Percentiles rank a stretch among this genome's conserved stretches.
Evolutionary conservation across 2,329 filamentous ascomycete species (phyloP).

Genomic region (Emmonsiellopsis sp.): DNA sequence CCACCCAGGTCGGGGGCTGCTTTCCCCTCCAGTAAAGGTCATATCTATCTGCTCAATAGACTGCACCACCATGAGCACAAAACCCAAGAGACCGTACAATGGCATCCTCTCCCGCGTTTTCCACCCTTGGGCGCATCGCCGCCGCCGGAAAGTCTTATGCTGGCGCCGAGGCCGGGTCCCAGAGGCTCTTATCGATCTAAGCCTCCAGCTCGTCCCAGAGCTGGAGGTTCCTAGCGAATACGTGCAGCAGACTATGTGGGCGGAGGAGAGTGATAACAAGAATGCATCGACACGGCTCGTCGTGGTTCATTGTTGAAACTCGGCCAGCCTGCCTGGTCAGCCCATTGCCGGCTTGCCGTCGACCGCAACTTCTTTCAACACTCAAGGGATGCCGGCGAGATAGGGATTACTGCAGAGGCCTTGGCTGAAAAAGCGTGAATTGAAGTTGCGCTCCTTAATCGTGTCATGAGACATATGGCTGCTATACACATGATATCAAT

Average conservation of each 20-base stretch:
- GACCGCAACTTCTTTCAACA: background rate
- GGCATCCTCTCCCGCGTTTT: no score
- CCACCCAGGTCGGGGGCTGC: no score
- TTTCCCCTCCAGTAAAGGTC: no score
- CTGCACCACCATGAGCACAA: no score
- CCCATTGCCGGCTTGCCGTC: background rate
- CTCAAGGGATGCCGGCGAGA: background rate
- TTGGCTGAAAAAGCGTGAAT: background rate
- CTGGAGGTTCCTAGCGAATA: background rate
- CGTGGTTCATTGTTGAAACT: background rate
- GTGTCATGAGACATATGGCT: background rate
- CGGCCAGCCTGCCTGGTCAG: background rate
- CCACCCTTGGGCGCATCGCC: background rate
- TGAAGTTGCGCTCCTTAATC: background rate
- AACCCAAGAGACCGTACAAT: no score
- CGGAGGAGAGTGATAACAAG: background rate
- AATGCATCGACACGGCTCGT: background rate
- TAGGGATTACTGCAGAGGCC: background rate
- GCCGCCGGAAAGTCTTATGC: background rate
- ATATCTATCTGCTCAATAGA: no score
- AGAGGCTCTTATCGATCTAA: background rate
- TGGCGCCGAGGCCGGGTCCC: background rate
- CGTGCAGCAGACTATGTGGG: background rate
- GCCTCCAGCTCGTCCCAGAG: background rate
- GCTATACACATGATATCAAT: background rate